phyloP scores from a whole-genome alignment of 169 alveolate species.

The Cytauxzoon felis region DNA sequence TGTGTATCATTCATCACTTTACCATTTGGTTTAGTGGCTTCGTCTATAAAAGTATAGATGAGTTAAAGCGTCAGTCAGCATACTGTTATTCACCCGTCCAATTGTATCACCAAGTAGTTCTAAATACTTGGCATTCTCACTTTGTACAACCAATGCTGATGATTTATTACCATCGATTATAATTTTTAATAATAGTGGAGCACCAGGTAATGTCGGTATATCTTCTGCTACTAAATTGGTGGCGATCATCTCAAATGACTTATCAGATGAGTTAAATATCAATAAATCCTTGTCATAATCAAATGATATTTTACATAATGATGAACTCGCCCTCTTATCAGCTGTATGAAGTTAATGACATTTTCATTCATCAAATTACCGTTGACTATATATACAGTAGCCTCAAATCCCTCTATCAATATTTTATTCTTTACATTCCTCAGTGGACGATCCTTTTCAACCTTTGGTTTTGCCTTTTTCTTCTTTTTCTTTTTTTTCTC shows the following conservation, averaged over 20 bases:
- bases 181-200: slow-evolving; percentile 43
- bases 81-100: slow-evolving; percentile 45
- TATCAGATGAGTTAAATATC: slow-evolving; percentile 16
- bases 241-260: slow-evolving; percentile 42
- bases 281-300: slow-evolving; percentile 35
- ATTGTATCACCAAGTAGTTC: slow-evolving; percentile 54
- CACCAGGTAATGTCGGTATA: slow-evolving; percentile 27
- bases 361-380: slow-evolving; percentile 9
- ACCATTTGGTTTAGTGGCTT: too few species aligned
- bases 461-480: slow-evolving; percentile 4
- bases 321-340: slow-evolving; percentile 34
- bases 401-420: slow-evolving; percentile 46
- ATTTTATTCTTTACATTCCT: slow-evolving; percentile 21
- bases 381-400: slow-evolving; percentile 43
- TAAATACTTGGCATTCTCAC: slow-evolving; percentile 18
- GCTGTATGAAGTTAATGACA: slow-evolving; percentile 14
- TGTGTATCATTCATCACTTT: too few species aligned
- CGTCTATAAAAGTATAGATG: too few species aligned
- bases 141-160: slow-evolving; percentile 43
- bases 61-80: too few species aligned
- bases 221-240: slow-evolving; percentile 40
- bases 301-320: slow-evolving; percentile 36
- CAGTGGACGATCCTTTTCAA: slow-evolving; percentile 25
- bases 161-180: slow-evolving; percentile 2
- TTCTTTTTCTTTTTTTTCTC: background rate